phyloP scores from a whole-genome alignment of 192 early-diverging fungal species.

The Haplosporangium gracile region DNA sequence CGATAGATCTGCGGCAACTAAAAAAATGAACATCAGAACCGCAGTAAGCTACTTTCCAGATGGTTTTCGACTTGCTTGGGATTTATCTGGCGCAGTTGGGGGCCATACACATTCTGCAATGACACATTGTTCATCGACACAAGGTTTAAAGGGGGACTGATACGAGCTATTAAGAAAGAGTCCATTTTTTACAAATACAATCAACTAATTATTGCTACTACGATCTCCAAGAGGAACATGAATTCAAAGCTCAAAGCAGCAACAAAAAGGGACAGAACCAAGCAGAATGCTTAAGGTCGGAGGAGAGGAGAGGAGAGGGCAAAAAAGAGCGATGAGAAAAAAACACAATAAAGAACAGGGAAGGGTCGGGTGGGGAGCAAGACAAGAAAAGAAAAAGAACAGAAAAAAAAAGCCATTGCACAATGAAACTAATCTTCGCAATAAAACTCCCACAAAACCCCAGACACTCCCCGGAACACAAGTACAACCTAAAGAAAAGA shows the following conservation, averaged over 20 bases:
- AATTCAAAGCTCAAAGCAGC: slow-evolving; percentile 24
- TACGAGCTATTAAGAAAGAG: slow-evolving; percentile 18
- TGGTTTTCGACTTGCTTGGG: neutral
- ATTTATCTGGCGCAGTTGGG: too few relatives aligned
- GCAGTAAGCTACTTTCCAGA: neutral
- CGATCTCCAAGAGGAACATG: neutral
- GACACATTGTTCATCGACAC: neutral
- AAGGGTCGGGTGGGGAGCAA: neutral
- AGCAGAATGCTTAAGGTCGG: neutral
- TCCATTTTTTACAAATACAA: slow-evolving; percentile 26
- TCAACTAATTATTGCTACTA: slow-evolving; percentile 28
- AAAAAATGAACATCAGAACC: neutral
- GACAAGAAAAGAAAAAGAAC: neutral
- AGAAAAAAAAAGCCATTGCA: neutral
- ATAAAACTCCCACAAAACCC: slow-evolving; percentile 5
- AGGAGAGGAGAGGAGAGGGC: neutral
- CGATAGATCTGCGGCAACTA: neutral
- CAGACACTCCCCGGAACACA: slow-evolving; percentile 12
- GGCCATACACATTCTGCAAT: neutral
- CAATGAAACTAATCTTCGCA: neutral
- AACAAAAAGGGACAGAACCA: slow-evolving; percentile 18
- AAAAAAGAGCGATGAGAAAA: neutral
- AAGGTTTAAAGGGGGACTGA: neutral
- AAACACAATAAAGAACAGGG: neutral
- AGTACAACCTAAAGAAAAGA: slow-evolving; percentile 30